Conservation (phyloP, 176 grass and related monocot genomes). For the Secale cereale region DNA sequence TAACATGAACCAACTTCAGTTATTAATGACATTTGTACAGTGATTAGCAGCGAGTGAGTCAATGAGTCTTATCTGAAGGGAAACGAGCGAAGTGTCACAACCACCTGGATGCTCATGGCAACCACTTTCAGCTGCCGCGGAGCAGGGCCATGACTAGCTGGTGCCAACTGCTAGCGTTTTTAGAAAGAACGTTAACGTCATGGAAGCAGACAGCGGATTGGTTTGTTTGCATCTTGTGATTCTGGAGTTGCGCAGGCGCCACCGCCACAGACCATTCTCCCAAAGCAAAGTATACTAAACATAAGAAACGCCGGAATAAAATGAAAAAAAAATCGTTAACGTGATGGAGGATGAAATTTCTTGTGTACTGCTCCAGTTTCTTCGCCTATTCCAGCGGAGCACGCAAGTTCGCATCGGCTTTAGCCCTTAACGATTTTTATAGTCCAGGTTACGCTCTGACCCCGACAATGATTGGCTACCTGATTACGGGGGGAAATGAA, state of each 20-base stretch:
- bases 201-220: neutral
- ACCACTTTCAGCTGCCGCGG: neutral
- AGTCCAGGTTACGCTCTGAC: neutral
- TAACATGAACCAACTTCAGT: neutral
- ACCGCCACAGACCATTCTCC: neutral
- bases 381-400: neutral
- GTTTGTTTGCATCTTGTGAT: neutral
- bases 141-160: neutral
- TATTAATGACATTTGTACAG: neutral
- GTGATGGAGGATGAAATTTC: neutral
- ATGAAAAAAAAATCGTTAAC: neutral
- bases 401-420: neutral
- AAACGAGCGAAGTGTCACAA: neutral
- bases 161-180: neutral
- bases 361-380: neutral
- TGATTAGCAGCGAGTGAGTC: neutral
- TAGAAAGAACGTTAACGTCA: neutral
- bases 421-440: neutral
- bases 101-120: neutral
- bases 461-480: slow-evolving; percentile 25
- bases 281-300: too few relatives aligned
- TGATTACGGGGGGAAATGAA: neutral
- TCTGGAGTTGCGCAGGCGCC: neutral
- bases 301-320: neutral
- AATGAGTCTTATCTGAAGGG: neutral